Evolutionary conservation across 805 yeast species (phyloP), one percentile per base, ranked within the genome.

Genomic region (Saturnispora gosingensis): DNA sequence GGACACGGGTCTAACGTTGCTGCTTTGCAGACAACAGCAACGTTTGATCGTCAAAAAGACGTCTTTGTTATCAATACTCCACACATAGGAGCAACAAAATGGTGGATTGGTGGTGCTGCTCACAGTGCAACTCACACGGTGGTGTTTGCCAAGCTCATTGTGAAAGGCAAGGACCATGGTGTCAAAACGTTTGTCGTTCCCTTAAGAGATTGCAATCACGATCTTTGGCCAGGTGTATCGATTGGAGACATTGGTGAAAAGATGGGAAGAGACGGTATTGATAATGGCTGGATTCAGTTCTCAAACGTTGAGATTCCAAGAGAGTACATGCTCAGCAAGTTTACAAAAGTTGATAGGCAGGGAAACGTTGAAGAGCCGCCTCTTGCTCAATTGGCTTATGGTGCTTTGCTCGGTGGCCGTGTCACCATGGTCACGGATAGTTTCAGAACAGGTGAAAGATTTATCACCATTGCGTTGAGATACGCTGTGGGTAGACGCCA

Each of bases 31-130:
- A 90, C 97, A n/a, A 85, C 89, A 15, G 96, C 97, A 15, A 83
- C 85, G 20, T 90, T 76, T 65, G 83, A 88, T 65, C 70, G 72
- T 18, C 70, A 68, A 16, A 76, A 75, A 28, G 87, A 88, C 60
- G 81, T 81, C 56, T 86, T 90, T 63, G 65, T 77, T 51, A 81
- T 90, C 61, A 78, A 87, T 64, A 90, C 97, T 11, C 97, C 97
- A 1, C 86, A 89, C 63, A 67, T 86, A 51, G 90, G 95, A 36
- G 97, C 97, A 43, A 89, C 97, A 25, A 90, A 90, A 67, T 90
- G 97, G 97, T 90, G 97, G 97, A 90, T 90, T 61, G 97, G 97
- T 46, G 97, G 97, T 60, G 97, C 97, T 42, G 97, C 97, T 10
- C 95, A 88, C 67, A 83, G 95, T 20, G 88, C 97, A 5, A 88